phyloP scores from a whole-genome alignment of 441 rosid species.

The Metrosideros polymorpha region DNA sequence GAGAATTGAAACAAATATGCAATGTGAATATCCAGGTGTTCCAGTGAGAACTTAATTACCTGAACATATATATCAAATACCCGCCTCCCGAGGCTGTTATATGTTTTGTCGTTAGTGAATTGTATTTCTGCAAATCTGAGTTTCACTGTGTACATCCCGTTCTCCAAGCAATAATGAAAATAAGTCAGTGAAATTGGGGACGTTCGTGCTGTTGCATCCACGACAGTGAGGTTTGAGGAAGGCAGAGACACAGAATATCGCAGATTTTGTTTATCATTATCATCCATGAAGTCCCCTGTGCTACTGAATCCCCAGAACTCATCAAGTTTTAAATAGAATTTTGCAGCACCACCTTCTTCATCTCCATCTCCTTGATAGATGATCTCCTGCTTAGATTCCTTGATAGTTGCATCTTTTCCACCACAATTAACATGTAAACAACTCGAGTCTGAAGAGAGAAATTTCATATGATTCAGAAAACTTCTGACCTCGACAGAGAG shows the following conservation, averaged over 20 bases:
- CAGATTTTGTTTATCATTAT: conserved; percentile 6
- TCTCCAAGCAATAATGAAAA: conserved; percentile 51
- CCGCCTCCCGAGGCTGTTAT: conserved; percentile 49
- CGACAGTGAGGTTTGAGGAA: conserved; percentile 4
- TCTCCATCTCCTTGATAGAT: conserved; percentile 28
- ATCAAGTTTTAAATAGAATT: conserved; percentile 13
- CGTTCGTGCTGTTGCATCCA: conserved; percentile 41
- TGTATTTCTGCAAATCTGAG: conserved; percentile 51
- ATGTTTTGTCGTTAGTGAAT: conserved; percentile 29
- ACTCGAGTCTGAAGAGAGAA: conserved; percentile 4
- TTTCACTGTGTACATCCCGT: conserved; percentile 38
- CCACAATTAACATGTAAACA: conserved; percentile 13
- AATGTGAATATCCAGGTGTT: not conserved
- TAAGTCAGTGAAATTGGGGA: conserved; percentile 57
- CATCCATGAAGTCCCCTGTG: conserved; percentile 40
- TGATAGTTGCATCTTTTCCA: conserved; percentile 1
- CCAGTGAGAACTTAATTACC: conserved; percentile 16
- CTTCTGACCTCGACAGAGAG: not conserved
- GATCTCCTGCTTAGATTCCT: not conserved
- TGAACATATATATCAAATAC: conserved; percentile 50
- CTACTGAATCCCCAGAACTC: conserved; percentile 45
- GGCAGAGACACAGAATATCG: not conserved
- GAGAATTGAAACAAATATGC: not conserved
- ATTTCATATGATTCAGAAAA: not conserved
- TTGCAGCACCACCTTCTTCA: conserved; percentile 25